Base-by-base conservation (phyloP, 1,284 basidiomycete species). In the Heterobasidion annosum region DNA sequence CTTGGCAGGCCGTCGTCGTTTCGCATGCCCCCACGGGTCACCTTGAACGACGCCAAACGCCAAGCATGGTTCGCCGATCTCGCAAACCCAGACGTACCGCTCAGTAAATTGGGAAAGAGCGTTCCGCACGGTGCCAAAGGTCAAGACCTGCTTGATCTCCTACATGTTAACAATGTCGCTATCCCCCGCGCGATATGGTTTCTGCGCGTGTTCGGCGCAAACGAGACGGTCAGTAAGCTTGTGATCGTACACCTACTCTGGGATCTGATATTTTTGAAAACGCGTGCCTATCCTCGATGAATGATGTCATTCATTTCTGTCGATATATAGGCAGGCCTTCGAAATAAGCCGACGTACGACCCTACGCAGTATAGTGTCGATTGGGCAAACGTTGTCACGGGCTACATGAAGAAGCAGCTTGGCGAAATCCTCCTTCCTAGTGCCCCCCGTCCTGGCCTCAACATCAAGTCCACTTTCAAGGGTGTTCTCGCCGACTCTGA, bases 101-200 rank as follows among this genome's bases (percentile, higher is more conserved):
- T 99, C 4, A 76, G 86, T 59, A 94, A 92, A 61, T 78, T 99
- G 5, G 90, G 88, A 13, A 91, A 90, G 65, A 91, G 84, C 63
- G 89, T 99, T 0, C 96, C 96, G 0, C 93, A 98, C 65, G 93
- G 93, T 0, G 91, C 90, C 42, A 93, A 93, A 66, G 94, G 93
- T 2, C 85, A 92, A 60, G 93, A 96, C 62, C 76, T 98, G 25
- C 76, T 99, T 52, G 94, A 98, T 58, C 78, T 95, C 59, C 77
- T 99, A 53, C 88, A 93, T 62, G 74, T 77, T 0, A 82, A 91
- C 43, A 81, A 86, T 49, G 92, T 99, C 34, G 86, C 90, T 1
- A 82, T 95, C 45, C 79, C 86, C 1, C 77, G 97, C 32, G 97
- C 97, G 0, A 79, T 97, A 2, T 99, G 97, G 97, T 94, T 97